Conservation (phyloP, 345 rosid species). For the Bruguiera parviflora region DNA sequence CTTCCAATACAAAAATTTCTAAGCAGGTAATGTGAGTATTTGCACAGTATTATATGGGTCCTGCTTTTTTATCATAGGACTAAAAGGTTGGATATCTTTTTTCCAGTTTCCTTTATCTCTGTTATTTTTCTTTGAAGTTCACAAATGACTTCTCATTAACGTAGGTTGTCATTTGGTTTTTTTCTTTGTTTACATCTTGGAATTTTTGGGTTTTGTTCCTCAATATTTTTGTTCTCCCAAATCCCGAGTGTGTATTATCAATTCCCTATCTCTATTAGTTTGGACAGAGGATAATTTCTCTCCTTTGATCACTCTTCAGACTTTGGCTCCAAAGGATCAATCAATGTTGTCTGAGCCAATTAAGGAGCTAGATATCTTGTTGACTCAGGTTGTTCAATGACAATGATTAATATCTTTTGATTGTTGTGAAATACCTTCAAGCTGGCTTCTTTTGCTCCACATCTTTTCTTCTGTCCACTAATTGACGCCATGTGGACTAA, state of each 20-base stretch:
- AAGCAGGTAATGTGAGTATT: no score
- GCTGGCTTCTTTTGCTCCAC: conserved; percentile 4
- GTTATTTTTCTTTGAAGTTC: no score
- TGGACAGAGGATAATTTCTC: conserved; percentile 2
- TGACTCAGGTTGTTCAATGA: conserved; percentile 60
- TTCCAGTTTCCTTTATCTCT: neutral
- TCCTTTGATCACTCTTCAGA: conserved; percentile 42
- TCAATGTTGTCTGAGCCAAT: conserved; percentile 72
- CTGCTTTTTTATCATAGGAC: neutral
- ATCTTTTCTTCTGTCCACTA: neutral
- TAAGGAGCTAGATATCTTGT: conserved; percentile 76
- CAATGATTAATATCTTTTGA: neutral
- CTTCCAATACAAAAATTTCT: no score
- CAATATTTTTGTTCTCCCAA: neutral
- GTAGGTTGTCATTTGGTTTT: neutral
- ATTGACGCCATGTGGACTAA: conserved; percentile 11
- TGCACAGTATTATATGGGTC: no score
- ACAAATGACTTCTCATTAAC: neutral
- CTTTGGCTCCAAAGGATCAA: conserved; percentile 74
- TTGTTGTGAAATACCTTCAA: conserved; percentile 15
- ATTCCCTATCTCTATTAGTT: neutral
- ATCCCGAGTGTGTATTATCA: neutral
- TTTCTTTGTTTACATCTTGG: neutral
- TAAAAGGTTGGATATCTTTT: neutral
- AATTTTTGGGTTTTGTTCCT: neutral